Evolutionary conservation across 805 yeast species (phyloP).

Genomic region (Blastobotrys americana): DNA sequence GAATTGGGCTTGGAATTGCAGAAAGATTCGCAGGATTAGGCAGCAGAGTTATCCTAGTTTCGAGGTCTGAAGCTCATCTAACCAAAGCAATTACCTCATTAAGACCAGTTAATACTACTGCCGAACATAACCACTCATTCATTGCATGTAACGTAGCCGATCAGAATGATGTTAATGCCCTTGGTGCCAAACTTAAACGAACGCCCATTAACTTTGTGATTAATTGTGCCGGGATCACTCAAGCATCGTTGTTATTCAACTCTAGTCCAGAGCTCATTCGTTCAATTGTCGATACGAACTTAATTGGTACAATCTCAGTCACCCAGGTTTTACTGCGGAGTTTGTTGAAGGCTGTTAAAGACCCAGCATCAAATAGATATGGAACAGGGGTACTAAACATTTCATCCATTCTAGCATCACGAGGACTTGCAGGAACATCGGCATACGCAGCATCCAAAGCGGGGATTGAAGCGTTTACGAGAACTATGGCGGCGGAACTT

Average conservation of each 20-base stretch:
- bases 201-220: conserved; percentile 39
- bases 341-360: conserved; percentile 44
- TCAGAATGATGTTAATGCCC: not conserved
- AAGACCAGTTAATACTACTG: conserved; percentile 12
- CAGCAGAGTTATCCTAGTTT: conserved; percentile 43
- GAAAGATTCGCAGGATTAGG: conserved; percentile 44
- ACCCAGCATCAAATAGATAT: conserved; percentile 13
- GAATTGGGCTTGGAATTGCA: conserved; percentile 58
- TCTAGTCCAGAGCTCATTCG: conserved; percentile 39
- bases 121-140: conserved; percentile 10
- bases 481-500: conserved; percentile 53
- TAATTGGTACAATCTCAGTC: conserved; percentile 54
- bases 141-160: conserved; percentile 10
- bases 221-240: conserved; percentile 55
- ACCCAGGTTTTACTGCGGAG: conserved; percentile 45
- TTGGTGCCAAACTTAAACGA: not conserved
- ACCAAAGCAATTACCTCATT: conserved; percentile 21
- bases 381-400: conserved; percentile 48
- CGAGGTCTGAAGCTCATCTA: conserved; percentile 40
- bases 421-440: conserved; percentile 45
- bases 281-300: conserved; percentile 46
- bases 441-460: conserved; percentile 67
- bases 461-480: conserved; percentile 58
- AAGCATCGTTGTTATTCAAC: conserved; percentile 42
- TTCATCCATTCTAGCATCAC: conserved; percentile 54